Conservation (phyloP, 1,284 basidiomycete species). For the Trametes versicolor region DNA sequence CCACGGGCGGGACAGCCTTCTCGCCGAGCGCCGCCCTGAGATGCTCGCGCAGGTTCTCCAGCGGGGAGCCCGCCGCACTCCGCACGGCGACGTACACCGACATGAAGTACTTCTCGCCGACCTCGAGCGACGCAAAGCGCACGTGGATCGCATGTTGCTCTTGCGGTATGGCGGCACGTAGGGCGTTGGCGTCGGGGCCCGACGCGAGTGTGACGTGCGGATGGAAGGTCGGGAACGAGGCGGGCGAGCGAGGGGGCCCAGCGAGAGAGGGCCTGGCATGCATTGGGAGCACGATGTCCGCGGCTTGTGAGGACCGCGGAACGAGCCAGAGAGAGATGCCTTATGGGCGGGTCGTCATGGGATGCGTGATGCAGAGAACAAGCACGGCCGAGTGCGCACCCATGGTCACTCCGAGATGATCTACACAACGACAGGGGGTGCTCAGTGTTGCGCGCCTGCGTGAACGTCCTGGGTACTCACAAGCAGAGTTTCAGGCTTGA, state of each 20-base stretch:
- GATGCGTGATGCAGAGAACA: background rate
- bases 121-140: slow-evolving; percentile 62
- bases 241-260: slow-evolving; percentile 36
- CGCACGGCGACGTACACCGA: slow-evolving; percentile 70
- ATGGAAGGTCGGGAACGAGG: slow-evolving; percentile 66
- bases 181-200: slow-evolving; percentile 44
- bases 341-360: slow-evolving; percentile 34
- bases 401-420: slow-evolving; percentile 10
- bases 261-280: slow-evolving; percentile 43
- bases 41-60: slow-evolving; percentile 58
- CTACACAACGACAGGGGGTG: background rate
- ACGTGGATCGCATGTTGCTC: slow-evolving; percentile 48
- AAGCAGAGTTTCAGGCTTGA: too few species aligned
- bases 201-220: slow-evolving; percentile 78
- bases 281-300: slow-evolving; percentile 57
- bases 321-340: slow-evolving; percentile 73
- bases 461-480: too few species aligned
- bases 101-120: slow-evolving; percentile 71
- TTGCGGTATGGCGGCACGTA: slow-evolving; percentile 47
- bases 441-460: background rate
- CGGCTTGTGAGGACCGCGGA: slow-evolving; percentile 52
- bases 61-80: slow-evolving; percentile 46
- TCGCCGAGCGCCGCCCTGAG: slow-evolving; percentile 56
- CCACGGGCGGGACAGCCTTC: slow-evolving; percentile 59
- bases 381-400: slow-evolving; percentile 13